Base-by-base conservation (phyloP, 768 basidiomycete species). In the Xerocomellus intermedius region DNA sequence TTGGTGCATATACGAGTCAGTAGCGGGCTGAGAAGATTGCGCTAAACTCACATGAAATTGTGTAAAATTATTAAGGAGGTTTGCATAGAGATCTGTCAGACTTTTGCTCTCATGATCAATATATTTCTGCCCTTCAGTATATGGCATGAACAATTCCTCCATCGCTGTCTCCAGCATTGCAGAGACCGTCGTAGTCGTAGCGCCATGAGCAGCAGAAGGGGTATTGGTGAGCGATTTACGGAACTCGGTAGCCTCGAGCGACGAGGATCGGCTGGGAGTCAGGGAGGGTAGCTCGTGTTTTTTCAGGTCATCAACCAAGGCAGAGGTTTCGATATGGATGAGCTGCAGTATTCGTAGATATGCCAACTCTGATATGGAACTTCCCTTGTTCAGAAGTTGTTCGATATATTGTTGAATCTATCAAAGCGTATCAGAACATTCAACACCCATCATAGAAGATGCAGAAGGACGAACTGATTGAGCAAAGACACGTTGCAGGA, bases 381-480 rank as follows among this genome's bases (percentile, higher is more conserved):
- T 68, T 4, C 88, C 90, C 56, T 82, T 81, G 53, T 87, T 87
- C 47, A 98, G 78, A 5, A 99, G 81, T 49, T 86, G 83, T 67
- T 98, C 97, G 73, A 99, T 82, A 66, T 97, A 91, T 79, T 94
- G 92, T 78, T 98, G 95, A 58, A 99, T 94, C 96, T 98, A 66
- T 12, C 17, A 22, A 48, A 33, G 24, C 42, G 19, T 6, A 37
- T 69, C 8, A 59, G 52, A 48, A 26, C 22, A 22, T 36, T 35
- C 55, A 22, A 24, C 14, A 53, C 24, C n/a, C 28, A 53, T 41
- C 30, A 41, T 43, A 41, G 51, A 24, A 22, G n/a, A 17, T 22
- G n/a, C 13, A 39, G 5, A 51, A 53, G 37, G 46, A 57, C 90
- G 61, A 71, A 95, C 94, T 44, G 94, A 92, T 77, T 98, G 97